Base-by-base conservation (phyloP, 805 yeast genomes). In the Starmerella lactis-condensi region DNA sequence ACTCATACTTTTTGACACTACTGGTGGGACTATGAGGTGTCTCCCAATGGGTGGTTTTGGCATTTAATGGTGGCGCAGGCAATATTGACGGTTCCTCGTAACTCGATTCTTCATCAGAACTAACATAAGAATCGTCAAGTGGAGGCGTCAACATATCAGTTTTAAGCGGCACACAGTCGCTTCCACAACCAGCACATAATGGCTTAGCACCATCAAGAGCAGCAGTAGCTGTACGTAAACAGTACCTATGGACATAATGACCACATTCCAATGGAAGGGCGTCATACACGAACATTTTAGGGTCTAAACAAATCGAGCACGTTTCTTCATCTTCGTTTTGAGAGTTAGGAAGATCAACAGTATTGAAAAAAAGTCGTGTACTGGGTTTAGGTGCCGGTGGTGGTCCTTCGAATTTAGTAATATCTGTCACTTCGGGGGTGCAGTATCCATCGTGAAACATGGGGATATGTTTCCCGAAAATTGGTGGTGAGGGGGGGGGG, bases 201-300 rank as follows among this genome's bases (percentile, higher is more conserved):
- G 39, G 32, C 10, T 5, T 13, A 5, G 17, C 10, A 6, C 34
- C 38, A 10, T 16, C 24, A 2, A n/a, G 21, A 9, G 7, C 17
- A 8, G 13, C 17, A 2, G 4, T 17, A 3, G 22, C 17, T 2
- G 16, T 31, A 10, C 16, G 28, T n/a, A 37, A 9, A 12, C 41
- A 37, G 12, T 14, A 5, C 18, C 17, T 14, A 19, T 37, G 41
- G 3, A 23, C 36, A 17, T 25, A 31, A 19, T 37, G 40, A 3
- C 41, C 38, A 18, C 41, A 37, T 11, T 13, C 12, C 4, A 32
- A 19, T 21, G 28, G 32, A 3, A 20, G 7, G 3, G 31, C 37
- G 16, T 33, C 37, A 15, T 33, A 13, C 14, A 19, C 17, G 3
- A 24, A 13, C 31, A 33, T 20, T 22, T 24, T 26, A 3, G 19